Evolutionary conservation across 2,329 filamentous ascomycete species (phyloP), one percentile per base, ranked within the genome.

Genomic region (Ascochyta pisi): DNA sequence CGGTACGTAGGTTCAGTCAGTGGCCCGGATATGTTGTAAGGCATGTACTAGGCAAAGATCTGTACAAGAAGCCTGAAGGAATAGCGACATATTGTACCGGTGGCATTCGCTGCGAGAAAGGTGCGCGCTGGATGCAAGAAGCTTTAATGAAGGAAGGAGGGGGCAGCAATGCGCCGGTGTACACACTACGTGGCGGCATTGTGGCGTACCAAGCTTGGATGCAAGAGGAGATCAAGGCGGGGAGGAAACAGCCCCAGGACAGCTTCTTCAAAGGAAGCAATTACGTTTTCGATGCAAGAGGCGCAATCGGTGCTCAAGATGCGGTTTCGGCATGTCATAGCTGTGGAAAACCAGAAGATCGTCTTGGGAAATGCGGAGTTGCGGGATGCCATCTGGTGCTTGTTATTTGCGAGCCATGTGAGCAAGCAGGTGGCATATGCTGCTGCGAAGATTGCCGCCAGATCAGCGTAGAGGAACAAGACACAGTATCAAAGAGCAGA

Each of bases 91-190:
- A 68, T 37, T 68, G 65, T 31, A 68, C 65, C 0, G 65, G 65
- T 22, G 65, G 65, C 1, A 67, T 68, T 13, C 51, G 65, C 10
- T 68, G 65, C 37, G 65, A 68, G 38, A 68, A 68, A 27, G 64
- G 62, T 22, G 65, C 63, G n/a, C 54, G 65, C 15, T 68, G 64
- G 64, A 68, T 68, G 65, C 58, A 65, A 38, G 65, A 68, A 29
- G 57, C 59, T 2, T 41, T 65, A 7, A 41, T 23, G 0, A 44
- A 37, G 22, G 41, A 57, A 8, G 58, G 54, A 15, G 40, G 37
- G 3, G 23, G 35, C 2, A 16, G 33, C 12, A 38, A 55, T 33
- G 35, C 44, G 26, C 57, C 60, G 3, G 60, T 68, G 16, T 63
- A 60, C 31, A 67, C 65, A 2, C 51, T 68, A 2, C 54, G 61